Base-by-base conservation (phyloP, 257 asterid species). In the Jacaranda copaia region DNA sequence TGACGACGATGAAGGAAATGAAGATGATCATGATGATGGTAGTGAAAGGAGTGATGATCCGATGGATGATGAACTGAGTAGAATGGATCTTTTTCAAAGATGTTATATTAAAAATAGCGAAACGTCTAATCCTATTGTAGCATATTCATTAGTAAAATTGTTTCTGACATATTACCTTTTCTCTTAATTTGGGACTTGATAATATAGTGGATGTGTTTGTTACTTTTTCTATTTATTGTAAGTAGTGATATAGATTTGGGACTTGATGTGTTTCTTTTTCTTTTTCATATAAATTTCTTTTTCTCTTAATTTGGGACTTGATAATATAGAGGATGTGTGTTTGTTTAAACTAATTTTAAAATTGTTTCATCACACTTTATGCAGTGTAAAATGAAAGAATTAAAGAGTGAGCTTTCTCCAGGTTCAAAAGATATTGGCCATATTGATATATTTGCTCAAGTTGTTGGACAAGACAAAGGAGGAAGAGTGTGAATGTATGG, bases 101-200 rank as follows among this genome's bases (percentile, higher is more conserved):
- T 72, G 76, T 42, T 72, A 53, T 53, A 14, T 67, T 16, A 25
- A 35, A 56, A 45, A 72, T 16, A 55, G 40, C 32, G 42, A 72
- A 11, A 5, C 46, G 8, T 61, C 68, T 61, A 61, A 61, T 61
- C 68, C 46, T 10, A 61, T 1, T 61, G 55, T 72, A 1, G 67
- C 40, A 7, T 11, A 35, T n/a, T 18, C 76, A 7, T 18, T 72
- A 40, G 76, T 72, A 59, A 56, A 18, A 43, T 43, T 46, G 6
- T 12, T 12, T 46, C 8, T 46, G 5, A 25, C 2, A 25, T 25
- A 25, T 25, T 25, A 2, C 2, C 2, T 46, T 46, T 46, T 46
- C 12, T 46, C 12, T 46, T 46, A 25, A 25, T 25, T 25, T 25
- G 32, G 32, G 32, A 25, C 1, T 25, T 25, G 32, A 25, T 25